These are phyloP conservation scores for Hortiboletus campestris DNA, from an alignment of 768 basidiomycete species.

Conservation along the genomic window DNA sequence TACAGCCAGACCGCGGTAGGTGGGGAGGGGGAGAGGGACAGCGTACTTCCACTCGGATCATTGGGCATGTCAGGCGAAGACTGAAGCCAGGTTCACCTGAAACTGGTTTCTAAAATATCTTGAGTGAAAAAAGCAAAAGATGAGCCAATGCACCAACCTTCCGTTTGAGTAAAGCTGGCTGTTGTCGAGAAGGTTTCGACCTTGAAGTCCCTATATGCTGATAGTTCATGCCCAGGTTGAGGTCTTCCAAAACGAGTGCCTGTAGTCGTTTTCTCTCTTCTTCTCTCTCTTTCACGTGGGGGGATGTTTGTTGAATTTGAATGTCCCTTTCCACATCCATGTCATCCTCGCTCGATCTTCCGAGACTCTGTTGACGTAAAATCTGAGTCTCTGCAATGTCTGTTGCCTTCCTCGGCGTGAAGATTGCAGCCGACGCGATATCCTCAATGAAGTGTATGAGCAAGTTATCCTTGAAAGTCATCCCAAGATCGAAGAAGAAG, in stretches of 20 bases:
- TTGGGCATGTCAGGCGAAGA: slow-evolving; percentile 43
- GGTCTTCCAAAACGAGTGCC: slow-evolving; percentile 55
- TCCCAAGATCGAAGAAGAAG: slow-evolving; percentile 67
- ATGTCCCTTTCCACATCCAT: slow-evolving; percentile 14
- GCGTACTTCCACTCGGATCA: slow-evolving; percentile 67
- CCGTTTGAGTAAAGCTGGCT: background rate
- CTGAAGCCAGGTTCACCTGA: slow-evolving; percentile 9
- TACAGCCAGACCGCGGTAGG: slow-evolving; percentile 60
- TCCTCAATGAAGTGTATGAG: slow-evolving; percentile 51
- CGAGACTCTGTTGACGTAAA: background rate
- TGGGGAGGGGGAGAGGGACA: slow-evolving; percentile 54
- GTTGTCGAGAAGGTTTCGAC: slow-evolving; percentile 6
- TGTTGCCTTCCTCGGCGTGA: slow-evolving; percentile 7
- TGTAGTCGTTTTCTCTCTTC: slow-evolving; percentile 45
- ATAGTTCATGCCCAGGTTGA: slow-evolving; percentile 54
- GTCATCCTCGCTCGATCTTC: slow-evolving; percentile 12
- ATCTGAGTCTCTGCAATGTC: background rate
- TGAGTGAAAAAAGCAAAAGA: slow-evolving; percentile 3
- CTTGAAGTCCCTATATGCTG: slow-evolving; percentile 14
- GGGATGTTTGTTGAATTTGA: slow-evolving; percentile 25
- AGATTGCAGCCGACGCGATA: slow-evolving; percentile 24
- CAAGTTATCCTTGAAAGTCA: slow-evolving; percentile 37
- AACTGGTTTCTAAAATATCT: slow-evolving; percentile 6
- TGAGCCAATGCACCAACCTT: slow-evolving; percentile 16
- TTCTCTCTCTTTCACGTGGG: slow-evolving; percentile 28